Conservation (phyloP, 306 rosid species). For the Prunus dulcis region DNA sequence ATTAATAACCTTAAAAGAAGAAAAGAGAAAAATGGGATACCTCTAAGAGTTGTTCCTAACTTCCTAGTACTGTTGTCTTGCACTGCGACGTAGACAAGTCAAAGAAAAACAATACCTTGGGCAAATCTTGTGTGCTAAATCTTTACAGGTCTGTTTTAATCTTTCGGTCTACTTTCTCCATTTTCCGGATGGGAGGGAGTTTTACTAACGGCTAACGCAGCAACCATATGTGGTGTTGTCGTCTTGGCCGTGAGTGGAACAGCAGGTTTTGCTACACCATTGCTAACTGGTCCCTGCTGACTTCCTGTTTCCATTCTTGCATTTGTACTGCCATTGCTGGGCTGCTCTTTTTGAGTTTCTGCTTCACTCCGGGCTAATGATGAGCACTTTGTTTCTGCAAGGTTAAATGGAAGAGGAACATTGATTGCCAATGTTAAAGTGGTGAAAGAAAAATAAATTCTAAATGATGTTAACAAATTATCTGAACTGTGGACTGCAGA, state of each 20-base stretch:
- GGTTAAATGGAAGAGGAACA: constrained; percentile 21
- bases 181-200: constrained; percentile 45
- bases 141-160: constrained; percentile 42
- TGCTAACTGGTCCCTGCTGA: constrained; percentile 38
- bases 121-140: constrained; percentile 40
- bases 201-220: neutral
- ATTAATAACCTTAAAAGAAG: constrained; percentile 36
- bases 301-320: constrained; percentile 37
- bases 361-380: constrained; percentile 64
- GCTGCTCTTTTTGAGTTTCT: constrained; percentile 46
- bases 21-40: constrained; percentile 37
- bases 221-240: constrained; percentile 19
- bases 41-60: constrained; percentile 23
- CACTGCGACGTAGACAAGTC: constrained; percentile 25
- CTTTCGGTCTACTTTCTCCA: constrained; percentile 43
- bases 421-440: constrained; percentile 11
- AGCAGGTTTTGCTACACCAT: constrained; percentile 47
- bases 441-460: neutral
- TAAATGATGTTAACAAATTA: too few species aligned
- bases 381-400: constrained; percentile 81
- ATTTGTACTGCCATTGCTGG: constrained; percentile 44
- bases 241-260: constrained; percentile 35
- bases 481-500: too few species aligned
- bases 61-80: constrained; percentile 33
- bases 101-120: constrained; percentile 20